A percentile compares a stretch with the other conserved stretches of the same genome.
phyloP scores from a whole-genome alignment of 805 yeast species.

The Tetrapisispora nanseiensis region DNA sequence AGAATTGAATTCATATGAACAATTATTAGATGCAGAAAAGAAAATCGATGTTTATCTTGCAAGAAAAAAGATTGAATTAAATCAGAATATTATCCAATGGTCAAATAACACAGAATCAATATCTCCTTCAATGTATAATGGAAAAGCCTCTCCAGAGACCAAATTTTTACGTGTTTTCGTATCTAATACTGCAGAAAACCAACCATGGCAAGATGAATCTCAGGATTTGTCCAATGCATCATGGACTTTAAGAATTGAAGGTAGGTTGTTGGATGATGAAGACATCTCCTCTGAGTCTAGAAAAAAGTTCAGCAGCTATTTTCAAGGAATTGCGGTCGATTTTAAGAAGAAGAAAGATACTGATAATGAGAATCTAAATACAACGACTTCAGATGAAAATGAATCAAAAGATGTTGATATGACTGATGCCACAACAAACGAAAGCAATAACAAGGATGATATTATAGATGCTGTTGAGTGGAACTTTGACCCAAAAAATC shows the following conservation, averaged over 20 bases:
- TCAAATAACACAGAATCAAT: slow-evolving; percentile 19
- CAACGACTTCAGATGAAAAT: background rate
- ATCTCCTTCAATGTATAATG: slow-evolving; percentile 28
- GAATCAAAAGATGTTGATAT: slow-evolving; percentile 1
- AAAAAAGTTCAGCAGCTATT: slow-evolving; percentile 64
- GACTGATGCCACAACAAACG: background rate
- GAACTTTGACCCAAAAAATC: slow-evolving; percentile 57
- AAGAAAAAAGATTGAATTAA: slow-evolving; percentile 76
- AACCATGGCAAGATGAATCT: slow-evolving; percentile 63
- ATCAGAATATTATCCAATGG: slow-evolving; percentile 49
- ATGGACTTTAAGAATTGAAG: slow-evolving; percentile 88
- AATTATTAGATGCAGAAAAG: slow-evolving; percentile 71
- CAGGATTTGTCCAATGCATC: slow-evolving; percentile 33
- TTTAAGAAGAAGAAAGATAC: slow-evolving; percentile 27
- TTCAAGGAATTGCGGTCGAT: slow-evolving; percentile 80
- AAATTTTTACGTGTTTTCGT: slow-evolving; percentile 70
- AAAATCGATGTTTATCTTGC: slow-evolving; percentile 71
- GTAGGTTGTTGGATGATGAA: slow-evolving; percentile 53
- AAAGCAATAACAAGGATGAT: slow-evolving; percentile 3
- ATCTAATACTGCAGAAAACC: slow-evolving; percentile 74
- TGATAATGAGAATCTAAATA: background rate
- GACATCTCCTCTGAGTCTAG: slow-evolving; percentile 40
- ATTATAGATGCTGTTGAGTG: slow-evolving; percentile 54
- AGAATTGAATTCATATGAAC: slow-evolving; percentile 62
- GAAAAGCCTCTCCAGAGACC: background rate